These are phyloP conservation scores for Aaosphaeria pasadenensis DNA, from an alignment of 2,329 filamentous ascomycete species.

Conservation along the genomic window DNA sequence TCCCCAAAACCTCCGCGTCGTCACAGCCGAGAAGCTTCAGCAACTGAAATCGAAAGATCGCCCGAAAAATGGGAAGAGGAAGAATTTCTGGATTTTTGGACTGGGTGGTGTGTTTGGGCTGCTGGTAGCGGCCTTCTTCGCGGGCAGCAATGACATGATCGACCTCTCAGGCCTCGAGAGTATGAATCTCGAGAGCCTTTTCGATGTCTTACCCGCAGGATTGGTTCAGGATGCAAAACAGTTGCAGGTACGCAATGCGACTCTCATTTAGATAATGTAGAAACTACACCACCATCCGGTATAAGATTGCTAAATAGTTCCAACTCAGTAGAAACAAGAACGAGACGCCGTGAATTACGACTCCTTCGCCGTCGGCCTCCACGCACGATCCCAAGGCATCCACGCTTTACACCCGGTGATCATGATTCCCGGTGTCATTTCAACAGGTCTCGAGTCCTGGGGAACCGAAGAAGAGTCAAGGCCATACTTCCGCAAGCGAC, in stretches of 20 bases:
- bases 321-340: conserved; percentile 66
- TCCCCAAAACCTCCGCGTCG: conserved; percentile 48
- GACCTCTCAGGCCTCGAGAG: conserved; percentile 71
- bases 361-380: conserved; percentile 85
- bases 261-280: not conserved
- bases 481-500: conserved; percentile 86
- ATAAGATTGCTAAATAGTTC: not conserved
- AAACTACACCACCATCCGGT: not conserved
- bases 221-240: conserved; percentile 84
- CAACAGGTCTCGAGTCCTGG: conserved; percentile 95
- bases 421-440: conserved; percentile 97
- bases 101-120: conserved; percentile 89
- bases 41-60: conserved; percentile 45
- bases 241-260: conserved; percentile 62
- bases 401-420: conserved; percentile 82
- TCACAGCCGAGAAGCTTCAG: conserved; percentile 50
- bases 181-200: conserved; percentile 76
- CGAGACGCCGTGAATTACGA: conserved; percentile 88
- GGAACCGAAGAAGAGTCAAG: conserved; percentile 81
- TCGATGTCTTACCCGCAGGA: conserved; percentile 84
- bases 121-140: conserved; percentile 84
- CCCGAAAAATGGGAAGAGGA: conserved; percentile 58
- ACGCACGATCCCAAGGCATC: conserved; percentile 78
- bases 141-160: conserved; percentile 83
- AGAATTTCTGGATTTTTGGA: conserved; percentile 77